Conservation (phyloP, 768 basidiomycete species). For the Cantharellus cinnabarinus region DNA sequence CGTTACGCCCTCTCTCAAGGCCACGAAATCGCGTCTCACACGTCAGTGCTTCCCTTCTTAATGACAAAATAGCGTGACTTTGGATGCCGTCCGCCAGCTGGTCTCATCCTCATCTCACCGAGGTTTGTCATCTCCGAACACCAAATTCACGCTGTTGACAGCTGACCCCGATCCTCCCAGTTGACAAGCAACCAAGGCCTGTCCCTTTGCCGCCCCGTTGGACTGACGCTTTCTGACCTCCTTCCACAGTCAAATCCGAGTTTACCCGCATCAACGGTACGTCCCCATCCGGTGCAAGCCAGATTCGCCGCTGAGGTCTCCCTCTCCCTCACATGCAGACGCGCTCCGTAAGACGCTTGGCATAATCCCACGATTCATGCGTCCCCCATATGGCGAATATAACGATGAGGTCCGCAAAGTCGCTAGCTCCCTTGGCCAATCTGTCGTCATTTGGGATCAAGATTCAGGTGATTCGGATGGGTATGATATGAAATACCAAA, state of each 20-base stretch:
- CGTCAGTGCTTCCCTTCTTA: neutral
- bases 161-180: neutral
- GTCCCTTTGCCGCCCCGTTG: neutral
- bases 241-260: neutral
- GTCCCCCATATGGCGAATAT: slow-evolving; percentile 4
- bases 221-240: neutral
- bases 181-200: neutral
- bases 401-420: neutral
- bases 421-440: neutral
- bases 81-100: neutral
- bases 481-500: neutral
- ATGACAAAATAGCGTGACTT: neutral
- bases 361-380: slow-evolving; percentile 3
- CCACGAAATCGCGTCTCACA: slow-evolving; percentile 5
- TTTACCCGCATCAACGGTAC: neutral
- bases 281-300: neutral
- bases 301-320: neutral
- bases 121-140: neutral
- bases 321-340: neutral
- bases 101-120: neutral
- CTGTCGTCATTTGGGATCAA: slow-evolving; percentile 5
- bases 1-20: neutral
- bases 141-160: neutral
- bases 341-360: neutral
- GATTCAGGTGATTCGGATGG: slow-evolving; percentile 7